These are phyloP conservation scores for Hamamelis virginiana DNA, from an alignment of 164 flowering plant species.

Conservation along the genomic window DNA sequence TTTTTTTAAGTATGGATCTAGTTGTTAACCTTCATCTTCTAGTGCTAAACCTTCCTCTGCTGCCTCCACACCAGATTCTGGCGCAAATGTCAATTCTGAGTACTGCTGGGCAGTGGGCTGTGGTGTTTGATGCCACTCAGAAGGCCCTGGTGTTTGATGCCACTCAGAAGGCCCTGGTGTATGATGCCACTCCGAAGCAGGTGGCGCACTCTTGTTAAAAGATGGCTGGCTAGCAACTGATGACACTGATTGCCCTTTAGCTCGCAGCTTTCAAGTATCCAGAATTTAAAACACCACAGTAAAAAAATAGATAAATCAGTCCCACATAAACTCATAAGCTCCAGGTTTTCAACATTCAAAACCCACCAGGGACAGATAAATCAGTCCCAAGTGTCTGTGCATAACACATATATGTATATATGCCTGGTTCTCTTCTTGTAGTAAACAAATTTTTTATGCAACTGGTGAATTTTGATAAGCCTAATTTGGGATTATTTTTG, in stretches of 20 bases:
- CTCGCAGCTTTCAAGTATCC: constrained; percentile 46
- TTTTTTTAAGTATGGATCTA: too few species aligned
- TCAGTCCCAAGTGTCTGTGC: background rate
- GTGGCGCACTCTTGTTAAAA: constrained; percentile 28
- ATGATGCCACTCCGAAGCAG: constrained; percentile 60
- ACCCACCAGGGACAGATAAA: background rate
- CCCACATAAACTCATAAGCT: background rate
- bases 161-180: constrained; percentile 43
- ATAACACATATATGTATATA: background rate
- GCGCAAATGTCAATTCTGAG: constrained; percentile 22
- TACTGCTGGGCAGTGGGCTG: constrained; percentile 41
- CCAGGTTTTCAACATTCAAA: background rate
- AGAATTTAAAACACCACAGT: background rate
- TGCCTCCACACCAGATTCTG: constrained; percentile 45
- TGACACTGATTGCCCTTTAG: constrained; percentile 50
- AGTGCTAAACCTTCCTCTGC: constrained; percentile 44
- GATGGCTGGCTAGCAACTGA: constrained; percentile 36
- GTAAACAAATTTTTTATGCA: background rate
- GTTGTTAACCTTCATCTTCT: constrained; percentile 60
- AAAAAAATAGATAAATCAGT: constrained; percentile 4
- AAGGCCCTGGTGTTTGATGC: constrained; percentile 39
- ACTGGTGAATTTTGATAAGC: background rate
- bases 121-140: too few species aligned
- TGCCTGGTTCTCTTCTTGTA: too few species aligned
- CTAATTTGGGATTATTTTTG: background rate